phyloP scores from a whole-genome alignment of 805 yeast genomes.

The Komagataella pseudopastoris region DNA sequence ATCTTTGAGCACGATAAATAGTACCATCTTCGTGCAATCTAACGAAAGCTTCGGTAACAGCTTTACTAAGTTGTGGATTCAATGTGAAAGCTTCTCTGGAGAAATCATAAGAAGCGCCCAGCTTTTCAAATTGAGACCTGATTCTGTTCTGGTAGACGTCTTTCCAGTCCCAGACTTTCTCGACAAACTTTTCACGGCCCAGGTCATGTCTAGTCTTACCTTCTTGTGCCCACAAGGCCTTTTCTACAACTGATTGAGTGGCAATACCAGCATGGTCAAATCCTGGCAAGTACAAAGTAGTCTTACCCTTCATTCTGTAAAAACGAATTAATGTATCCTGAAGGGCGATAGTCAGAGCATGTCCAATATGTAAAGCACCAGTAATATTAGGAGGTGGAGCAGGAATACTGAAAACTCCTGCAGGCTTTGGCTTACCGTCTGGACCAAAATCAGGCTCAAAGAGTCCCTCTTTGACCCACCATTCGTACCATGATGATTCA shows the following conservation, averaged over 20 bases:
- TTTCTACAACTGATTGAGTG: constrained; percentile 96
- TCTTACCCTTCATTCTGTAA: constrained; percentile 95
- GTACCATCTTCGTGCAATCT: constrained; percentile 88
- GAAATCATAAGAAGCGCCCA: constrained; percentile 99
- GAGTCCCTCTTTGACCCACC: constrained; percentile 89
- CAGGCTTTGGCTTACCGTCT: constrained; percentile 67
- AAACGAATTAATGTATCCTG: constrained; percentile 90
- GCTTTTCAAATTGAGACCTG: constrained; percentile 66
- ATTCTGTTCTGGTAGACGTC: constrained; percentile 82
- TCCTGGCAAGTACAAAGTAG: constrained; percentile 87
- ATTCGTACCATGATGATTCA: constrained; percentile 92
- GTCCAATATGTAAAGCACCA: constrained; percentile 97
- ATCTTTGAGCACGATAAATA: constrained; percentile 84
- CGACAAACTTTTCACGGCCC: constrained; percentile 83
- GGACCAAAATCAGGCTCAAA: constrained; percentile 76
- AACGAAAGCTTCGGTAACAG: constrained; percentile 88
- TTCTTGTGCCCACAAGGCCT: constrained; percentile 81
- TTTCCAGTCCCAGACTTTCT: constrained; percentile 97
- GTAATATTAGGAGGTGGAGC: constrained; percentile 99
- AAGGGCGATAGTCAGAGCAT: constrained; percentile 88
- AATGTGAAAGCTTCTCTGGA: constrained; percentile 86
- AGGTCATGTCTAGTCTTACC: constrained; percentile 87
- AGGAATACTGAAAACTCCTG: constrained; percentile 80
- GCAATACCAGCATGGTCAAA: constrained; percentile 99
- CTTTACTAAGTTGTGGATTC: constrained; percentile 59